Evolutionary conservation across 2,329 filamentous ascomycete species (phyloP).

Genomic region (Apiospora koreana): DNA sequence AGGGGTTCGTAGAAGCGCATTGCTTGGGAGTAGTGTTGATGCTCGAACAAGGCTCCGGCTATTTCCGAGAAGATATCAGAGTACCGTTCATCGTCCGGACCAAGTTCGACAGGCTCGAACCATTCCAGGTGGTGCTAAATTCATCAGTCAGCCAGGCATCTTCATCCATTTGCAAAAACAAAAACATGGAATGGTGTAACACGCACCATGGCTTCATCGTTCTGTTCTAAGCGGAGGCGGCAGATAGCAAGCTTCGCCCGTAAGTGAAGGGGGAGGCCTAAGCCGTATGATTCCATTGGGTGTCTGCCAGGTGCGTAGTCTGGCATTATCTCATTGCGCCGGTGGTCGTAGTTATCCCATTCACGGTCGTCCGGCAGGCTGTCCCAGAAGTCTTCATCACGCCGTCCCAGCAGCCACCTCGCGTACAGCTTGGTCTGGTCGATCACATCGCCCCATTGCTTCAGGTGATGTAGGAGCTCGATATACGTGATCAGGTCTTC

Average conservation of each 20-base stretch:
- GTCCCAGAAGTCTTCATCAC: constrained; percentile 78
- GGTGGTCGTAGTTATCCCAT: constrained; percentile 76
- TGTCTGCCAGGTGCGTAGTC: constrained; percentile 60
- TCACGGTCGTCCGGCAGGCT: constrained; percentile 77
- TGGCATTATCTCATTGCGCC: constrained; percentile 59
- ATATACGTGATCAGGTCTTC: constrained; percentile 83
- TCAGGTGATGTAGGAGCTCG: constrained; percentile 71
- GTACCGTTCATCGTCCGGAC: constrained; percentile 58
- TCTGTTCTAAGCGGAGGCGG: constrained; percentile 69
- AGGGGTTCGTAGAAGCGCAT: constrained; percentile 59
- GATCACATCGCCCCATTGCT: constrained; percentile 67
- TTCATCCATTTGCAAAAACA: background rate
- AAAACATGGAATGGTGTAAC: background rate
- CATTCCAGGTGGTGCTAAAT: constrained; percentile 65
- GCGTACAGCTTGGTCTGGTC: constrained; percentile 69
- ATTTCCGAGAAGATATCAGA: constrained; percentile 78
- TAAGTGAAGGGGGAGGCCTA: constrained; percentile 76
- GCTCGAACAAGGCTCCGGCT: constrained; percentile 48
- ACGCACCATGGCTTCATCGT: constrained; percentile 74
- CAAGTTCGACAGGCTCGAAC: constrained; percentile 64
- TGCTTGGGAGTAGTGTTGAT: constrained; percentile 40
- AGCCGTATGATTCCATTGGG: constrained; percentile 64
- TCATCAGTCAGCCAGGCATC: background rate
- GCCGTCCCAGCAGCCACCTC: constrained; percentile 80
- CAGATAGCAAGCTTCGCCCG: constrained; percentile 83